phyloP scores from a whole-genome alignment of 1,139 yeast genomes.

The Candida tetrigidarum region DNA sequence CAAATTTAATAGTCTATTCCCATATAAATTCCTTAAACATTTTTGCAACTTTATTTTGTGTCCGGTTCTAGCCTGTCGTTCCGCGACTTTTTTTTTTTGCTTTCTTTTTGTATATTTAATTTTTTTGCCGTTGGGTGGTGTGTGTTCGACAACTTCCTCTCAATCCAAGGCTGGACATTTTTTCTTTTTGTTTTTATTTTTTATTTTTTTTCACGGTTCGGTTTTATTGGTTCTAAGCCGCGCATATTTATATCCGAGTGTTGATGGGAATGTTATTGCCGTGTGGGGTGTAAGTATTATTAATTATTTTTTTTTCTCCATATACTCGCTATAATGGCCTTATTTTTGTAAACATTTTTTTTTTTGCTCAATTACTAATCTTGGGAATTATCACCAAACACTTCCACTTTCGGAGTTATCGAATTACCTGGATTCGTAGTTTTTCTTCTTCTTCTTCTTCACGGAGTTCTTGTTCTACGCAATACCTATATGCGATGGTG shows the following conservation, averaged over 20 bases:
- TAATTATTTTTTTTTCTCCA: not conserved
- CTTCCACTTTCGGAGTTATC: no score
- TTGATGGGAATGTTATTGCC: not conserved
- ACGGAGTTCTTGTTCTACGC: no score
- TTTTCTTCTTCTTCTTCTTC: no score
- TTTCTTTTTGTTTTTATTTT: not conserved
- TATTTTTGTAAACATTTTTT: no score
- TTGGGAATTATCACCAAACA: no score
- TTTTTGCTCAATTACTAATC: no score
- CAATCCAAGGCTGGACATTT: conserved; percentile 2
- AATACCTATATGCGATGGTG: no score
- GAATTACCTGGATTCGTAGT: no score
- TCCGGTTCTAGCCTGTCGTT: not conserved
- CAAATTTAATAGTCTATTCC: not conserved
- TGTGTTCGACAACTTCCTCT: not conserved
- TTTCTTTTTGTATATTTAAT: not conserved
- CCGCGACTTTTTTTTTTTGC: conserved; percentile 6
- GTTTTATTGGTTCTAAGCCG: not conserved
- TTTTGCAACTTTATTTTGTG: conserved; percentile 6
- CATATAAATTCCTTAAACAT: not conserved
- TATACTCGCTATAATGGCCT: no score
- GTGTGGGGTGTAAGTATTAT: not conserved
- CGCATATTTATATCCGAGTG: not conserved
- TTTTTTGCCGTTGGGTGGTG: conserved; percentile 1
- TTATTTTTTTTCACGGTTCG: not conserved